phyloP scores from a whole-genome alignment of 2,329 filamentous ascomycete species.

The Aspergillus luchuensis region DNA sequence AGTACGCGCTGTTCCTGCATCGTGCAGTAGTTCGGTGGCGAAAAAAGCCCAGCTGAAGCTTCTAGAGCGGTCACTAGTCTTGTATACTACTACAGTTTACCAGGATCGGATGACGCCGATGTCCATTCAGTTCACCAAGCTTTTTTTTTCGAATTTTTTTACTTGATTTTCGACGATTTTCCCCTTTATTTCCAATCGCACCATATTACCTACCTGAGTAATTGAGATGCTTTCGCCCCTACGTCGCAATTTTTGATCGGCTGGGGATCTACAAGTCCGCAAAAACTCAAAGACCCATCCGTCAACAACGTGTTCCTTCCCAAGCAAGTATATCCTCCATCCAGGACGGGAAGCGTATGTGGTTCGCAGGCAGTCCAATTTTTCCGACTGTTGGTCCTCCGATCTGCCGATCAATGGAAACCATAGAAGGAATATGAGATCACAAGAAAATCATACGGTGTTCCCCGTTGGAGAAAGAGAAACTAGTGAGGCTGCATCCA shows the following conservation, averaged over 20 bases:
- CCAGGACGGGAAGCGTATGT: not conserved
- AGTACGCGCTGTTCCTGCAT: not conserved
- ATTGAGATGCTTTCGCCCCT: not conserved
- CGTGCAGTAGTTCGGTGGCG: not conserved
- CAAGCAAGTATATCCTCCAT: not conserved
- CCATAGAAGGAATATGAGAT: not conserved
- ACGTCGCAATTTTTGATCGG: not conserved
- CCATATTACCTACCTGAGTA: not conserved
- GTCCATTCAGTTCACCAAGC: too few species aligned
- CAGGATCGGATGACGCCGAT: too few species aligned
- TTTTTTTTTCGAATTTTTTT: too few species aligned
- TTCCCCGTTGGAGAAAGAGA: not conserved
- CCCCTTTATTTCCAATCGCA: not conserved
- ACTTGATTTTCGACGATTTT: too few species aligned
- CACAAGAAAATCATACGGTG: not conserved
- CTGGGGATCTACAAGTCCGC: not conserved
- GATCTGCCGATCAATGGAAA: not conserved
- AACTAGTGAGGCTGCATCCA: conserved; percentile 16
- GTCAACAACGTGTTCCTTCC: conserved; percentile 11
- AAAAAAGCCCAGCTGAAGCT: not conserved
- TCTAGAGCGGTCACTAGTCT: too few species aligned
- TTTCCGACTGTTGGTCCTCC: not conserved
- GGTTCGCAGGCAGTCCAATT: not conserved
- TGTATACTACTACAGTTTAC: too few species aligned
- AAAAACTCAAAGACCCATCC: conserved; percentile 2